Evolutionary conservation across 2,329 filamentous ascomycete genomes (phyloP).

Genomic region (Hirsutella thompsonii): DNA sequence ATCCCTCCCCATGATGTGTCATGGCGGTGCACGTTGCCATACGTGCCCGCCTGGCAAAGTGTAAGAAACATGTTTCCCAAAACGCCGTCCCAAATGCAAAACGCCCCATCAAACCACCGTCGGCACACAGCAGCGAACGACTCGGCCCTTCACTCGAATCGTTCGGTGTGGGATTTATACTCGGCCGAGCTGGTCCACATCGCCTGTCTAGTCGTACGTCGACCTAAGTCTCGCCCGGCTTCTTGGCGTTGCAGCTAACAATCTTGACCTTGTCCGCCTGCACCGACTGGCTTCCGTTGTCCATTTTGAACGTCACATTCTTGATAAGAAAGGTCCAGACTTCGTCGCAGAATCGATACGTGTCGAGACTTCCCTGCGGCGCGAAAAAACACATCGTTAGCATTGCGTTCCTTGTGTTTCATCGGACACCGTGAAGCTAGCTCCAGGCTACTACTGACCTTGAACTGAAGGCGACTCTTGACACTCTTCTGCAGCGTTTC

Average conservation of each 20-base stretch:
- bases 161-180: no score
- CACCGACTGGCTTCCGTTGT: constrained; percentile 60
- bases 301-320: constrained; percentile 97
- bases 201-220: neutral
- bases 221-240: constrained; percentile 25
- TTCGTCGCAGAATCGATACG: constrained; percentile 98
- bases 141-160: no score
- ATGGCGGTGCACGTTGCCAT: neutral
- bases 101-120: neutral
- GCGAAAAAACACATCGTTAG: no score
- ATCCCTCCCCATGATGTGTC: no score
- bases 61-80: neutral
- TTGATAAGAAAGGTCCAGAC: constrained; percentile 99
- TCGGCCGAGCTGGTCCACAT: neutral
- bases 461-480: constrained; percentile 83
- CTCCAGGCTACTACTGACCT: constrained; percentile 50
- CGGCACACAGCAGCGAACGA: no score
- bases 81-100: neutral
- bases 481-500: constrained; percentile 88
- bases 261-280: constrained; percentile 93
- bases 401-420: no score
- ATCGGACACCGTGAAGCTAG: no score
- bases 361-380: constrained; percentile 86
- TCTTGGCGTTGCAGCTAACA: constrained; percentile 91
- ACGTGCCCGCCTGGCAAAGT: neutral